Percentiles rank a stretch among this genome's conserved stretches.
These are phyloP conservation scores for Lepidium sativum DNA, from an alignment of 345 rosid genomes.

Conservation along the genomic window DNA sequence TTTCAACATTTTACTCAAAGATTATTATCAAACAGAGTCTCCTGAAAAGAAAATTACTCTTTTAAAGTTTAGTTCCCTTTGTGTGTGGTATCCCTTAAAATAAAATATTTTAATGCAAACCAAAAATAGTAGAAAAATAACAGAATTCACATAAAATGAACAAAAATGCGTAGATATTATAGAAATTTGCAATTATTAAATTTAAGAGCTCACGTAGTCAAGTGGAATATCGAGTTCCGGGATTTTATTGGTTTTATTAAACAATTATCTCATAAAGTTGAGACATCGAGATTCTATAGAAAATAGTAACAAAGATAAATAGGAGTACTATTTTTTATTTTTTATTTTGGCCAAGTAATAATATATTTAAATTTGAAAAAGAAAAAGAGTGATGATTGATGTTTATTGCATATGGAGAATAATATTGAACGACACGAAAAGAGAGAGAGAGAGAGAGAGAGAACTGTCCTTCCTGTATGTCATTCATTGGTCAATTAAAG, in stretches of 20 bases:
- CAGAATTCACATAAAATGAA: background rate
- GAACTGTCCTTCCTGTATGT: slow-evolving; percentile 4
- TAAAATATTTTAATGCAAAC: too few species aligned
- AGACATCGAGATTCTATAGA: slow-evolving; percentile 9
- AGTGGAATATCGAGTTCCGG: slow-evolving; percentile 17
- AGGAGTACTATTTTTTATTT: too few species aligned
- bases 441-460: slow-evolving; percentile 21
- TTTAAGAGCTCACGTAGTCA: background rate
- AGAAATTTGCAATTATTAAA: background rate
- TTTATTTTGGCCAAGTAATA: background rate
- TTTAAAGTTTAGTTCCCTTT: too few species aligned
- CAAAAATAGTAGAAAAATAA: background rate
- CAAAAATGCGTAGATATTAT: background rate
- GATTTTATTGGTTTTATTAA: slow-evolving; percentile 16
- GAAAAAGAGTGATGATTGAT: slow-evolving; percentile 17
- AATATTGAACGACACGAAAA: slow-evolving; percentile 24
- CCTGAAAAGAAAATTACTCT: too few species aligned
- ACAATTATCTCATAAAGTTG: background rate
- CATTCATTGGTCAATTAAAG: slow-evolving; percentile 22
- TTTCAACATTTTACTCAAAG: too few species aligned
- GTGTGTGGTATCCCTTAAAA: too few species aligned
- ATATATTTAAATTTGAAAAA: background rate
- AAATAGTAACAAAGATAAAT: background rate
- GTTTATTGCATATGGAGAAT: slow-evolving; percentile 16
- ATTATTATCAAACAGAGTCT: too few species aligned